Evolutionary conservation across 805 yeast genomes (phyloP).

Genomic region (Candida maris): DNA sequence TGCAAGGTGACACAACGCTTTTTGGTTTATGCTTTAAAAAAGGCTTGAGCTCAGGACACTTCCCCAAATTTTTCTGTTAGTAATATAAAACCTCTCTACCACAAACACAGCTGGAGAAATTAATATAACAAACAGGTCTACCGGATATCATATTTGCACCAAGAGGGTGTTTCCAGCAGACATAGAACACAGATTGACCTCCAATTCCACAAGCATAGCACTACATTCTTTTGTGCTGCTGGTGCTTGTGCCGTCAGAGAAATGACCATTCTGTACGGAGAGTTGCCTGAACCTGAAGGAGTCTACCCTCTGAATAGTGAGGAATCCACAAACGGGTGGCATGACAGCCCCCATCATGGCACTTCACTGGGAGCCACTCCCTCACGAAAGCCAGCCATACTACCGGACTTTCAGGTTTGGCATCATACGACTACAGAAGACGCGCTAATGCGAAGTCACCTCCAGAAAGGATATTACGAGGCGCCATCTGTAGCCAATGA

Average conservation of each 20-base stretch:
- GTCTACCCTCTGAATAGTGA: slow-evolving; percentile 32
- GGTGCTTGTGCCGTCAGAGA: slow-evolving; percentile 28
- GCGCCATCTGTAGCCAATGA: slow-evolving; percentile 62
- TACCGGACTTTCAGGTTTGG: slow-evolving; percentile 78
- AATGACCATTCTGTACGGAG: slow-evolving; percentile 30
- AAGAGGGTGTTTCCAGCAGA: no score
- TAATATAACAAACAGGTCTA: no score
- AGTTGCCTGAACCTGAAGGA: slow-evolving; percentile 26
- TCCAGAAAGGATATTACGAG: slow-evolving; percentile 72
- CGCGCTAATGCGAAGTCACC: slow-evolving; percentile 45
- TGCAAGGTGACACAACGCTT: no score
- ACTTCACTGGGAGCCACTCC: neutral
- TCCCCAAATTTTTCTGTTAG: no score
- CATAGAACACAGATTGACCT: no score
- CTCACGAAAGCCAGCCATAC: slow-evolving; percentile 26
- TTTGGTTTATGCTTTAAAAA: no score
- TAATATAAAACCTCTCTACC: no score
- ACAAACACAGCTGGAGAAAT: no score
- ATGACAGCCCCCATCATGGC: slow-evolving; percentile 1
- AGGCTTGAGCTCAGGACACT: no score
- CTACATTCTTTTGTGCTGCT: slow-evolving; percentile 9
- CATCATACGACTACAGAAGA: slow-evolving; percentile 54
- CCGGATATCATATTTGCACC: no score
- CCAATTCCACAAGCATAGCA: no score
- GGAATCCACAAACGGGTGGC: slow-evolving; percentile 2